Percentiles rank a stretch among this genome's conserved stretches.
Conservation (phyloP, 2,329 filamentous ascomycete genomes). For the Colletotrichum tropicale region DNA sequence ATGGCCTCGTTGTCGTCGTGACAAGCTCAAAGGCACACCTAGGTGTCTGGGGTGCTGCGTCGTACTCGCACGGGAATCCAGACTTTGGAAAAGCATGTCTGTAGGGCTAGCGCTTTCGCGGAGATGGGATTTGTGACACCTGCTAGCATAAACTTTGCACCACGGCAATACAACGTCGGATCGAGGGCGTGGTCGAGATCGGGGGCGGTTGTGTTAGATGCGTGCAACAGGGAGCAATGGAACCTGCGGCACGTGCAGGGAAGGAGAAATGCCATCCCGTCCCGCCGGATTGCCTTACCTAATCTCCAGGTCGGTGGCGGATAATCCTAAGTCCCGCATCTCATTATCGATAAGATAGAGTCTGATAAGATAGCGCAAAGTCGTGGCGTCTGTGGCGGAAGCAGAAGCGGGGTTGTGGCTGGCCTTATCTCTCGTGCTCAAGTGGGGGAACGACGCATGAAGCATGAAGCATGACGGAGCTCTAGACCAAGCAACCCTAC, state of each 20-base stretch:
- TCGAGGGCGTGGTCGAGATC: not conserved
- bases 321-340: accelerated
- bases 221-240: not conserved
- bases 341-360: not conserved
- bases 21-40: not conserved
- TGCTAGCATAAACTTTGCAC: not conserved
- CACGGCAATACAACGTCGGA: slow-evolving; percentile 5
- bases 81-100: not conserved
- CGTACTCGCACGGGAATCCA: not conserved
- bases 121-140: not conserved
- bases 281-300: not conserved
- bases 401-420: not conserved
- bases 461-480: slow-evolving; percentile 20
- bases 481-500: not conserved
- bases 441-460: slow-evolving; percentile 7
- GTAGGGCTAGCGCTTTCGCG: not conserved
- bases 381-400: not conserved
- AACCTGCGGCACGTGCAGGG: not conserved
- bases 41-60: not conserved
- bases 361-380: not conserved
- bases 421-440: not conserved
- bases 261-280: not conserved
- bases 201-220: not conserved
- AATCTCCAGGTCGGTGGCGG: accelerated
- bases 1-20: not conserved